A percentile compares a stretch with the other conserved stretches of the same genome.
phyloP scores from a whole-genome alignment of 192 early-diverging fungal genomes.

The Anaeromyces robustus region DNA sequence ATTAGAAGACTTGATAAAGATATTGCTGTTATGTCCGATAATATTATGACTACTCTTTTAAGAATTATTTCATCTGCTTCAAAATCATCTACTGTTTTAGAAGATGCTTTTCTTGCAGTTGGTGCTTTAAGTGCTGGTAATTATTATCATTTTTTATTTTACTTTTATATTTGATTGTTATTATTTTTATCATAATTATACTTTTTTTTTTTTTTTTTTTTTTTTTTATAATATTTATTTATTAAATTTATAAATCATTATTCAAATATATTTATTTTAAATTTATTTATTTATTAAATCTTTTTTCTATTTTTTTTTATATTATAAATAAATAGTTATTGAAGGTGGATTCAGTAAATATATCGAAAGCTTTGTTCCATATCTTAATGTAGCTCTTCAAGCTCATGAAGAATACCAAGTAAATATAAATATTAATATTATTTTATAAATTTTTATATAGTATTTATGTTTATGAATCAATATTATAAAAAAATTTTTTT shows the following conservation, averaged over 20 bases:
- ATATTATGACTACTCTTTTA: conserved; percentile 77
- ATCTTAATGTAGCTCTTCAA: conserved; percentile 62
- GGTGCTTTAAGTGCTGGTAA: conserved; percentile 64
- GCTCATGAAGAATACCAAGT: conserved; percentile 72
- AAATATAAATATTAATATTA: background rate
- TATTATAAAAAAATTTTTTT: too few relatives aligned
- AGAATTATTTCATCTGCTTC: conserved; percentile 50
- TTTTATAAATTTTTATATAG: too few relatives aligned
- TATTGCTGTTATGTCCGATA: conserved; percentile 62
- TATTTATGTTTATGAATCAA: too few relatives aligned
- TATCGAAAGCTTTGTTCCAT: conserved; percentile 69
- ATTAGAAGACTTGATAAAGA: conserved; percentile 63
- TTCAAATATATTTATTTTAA: background rate
- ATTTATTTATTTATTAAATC: background rate
- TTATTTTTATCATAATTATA: too few relatives aligned
- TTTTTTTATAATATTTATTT: background rate
- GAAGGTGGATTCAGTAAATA: conserved; percentile 79
- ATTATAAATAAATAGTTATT: conserved; percentile 27
- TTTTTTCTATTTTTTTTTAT: background rate
- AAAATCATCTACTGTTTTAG: conserved; percentile 68
- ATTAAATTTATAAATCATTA: too few relatives aligned
- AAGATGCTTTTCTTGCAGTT: conserved; percentile 85
- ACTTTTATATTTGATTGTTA: too few relatives aligned
- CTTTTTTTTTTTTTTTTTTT: background rate
- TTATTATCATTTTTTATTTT: background rate